Evolutionary conservation across 2,329 filamentous ascomycete genomes (phyloP), one percentile per base, ranked within the genome.

Genomic region (Epichloe hybrida): DNA sequence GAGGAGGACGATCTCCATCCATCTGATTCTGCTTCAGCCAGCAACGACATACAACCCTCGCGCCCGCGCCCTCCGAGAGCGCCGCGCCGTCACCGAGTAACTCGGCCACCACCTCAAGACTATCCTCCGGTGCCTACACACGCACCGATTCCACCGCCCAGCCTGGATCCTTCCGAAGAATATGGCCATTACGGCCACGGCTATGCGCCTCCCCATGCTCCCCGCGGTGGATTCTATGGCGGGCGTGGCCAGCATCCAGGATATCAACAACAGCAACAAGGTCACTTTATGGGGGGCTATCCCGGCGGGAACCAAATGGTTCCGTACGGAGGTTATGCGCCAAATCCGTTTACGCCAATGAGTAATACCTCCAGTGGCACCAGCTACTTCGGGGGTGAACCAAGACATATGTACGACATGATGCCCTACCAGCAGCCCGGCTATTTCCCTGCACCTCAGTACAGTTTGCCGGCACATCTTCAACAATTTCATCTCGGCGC

Each of bases 81-180:
- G 58, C 56, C 45, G 51, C 64, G 55, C 58, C 66, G 54, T 50
- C 65, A 55, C 59, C 65, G 54, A 64, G 64, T 58, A 58, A 63
- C 54, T 59, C 61, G 56, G 35, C 60, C 57, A 31, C 61, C 62
- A 67, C 50, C 67, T 64, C 59, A 73, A 67, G 55, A 63, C 13
- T 60, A 61, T 49, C 66, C 70, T 64, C 52, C 67, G 53, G 65
- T 66, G 58, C 61, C 59, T 47, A 45, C 54, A 43, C 58, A 56
- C 50, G 56, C 57, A 58, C 75, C 76, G 56, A 70, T 71, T 55
- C 72, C 74, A 56, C 71, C 79, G 50, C 77, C 79, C 70, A 85
- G 76, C 64, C 73, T 77, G 70, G 83, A 85, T 63, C 76, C 76
- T 37, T 73, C 72, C 20, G 80, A 86, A 23, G 80, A 86, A n/a